phyloP scores from a whole-genome alignment of 176 grass and related monocot genomes.

The Pontederia crassipes region DNA sequence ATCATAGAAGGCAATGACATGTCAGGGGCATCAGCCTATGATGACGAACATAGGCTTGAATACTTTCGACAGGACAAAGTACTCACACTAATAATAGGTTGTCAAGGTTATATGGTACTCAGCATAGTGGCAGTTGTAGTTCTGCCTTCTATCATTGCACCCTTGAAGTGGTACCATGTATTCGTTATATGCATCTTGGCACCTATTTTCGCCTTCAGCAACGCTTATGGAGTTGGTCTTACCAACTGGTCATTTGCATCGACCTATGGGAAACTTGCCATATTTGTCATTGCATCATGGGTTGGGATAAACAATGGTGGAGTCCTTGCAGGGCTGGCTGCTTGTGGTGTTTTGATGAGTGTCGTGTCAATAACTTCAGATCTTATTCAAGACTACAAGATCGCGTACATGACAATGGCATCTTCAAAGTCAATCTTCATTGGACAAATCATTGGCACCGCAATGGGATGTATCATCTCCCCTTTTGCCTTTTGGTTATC shows the following conservation, averaged over 20 bases:
- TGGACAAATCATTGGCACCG: slow-evolving; percentile 56
- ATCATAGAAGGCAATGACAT: too few species aligned
- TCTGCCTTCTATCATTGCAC: background rate
- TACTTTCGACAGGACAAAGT: slow-evolving; percentile 63
- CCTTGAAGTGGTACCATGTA: slow-evolving; percentile 57
- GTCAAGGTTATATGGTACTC: slow-evolving; percentile 27
- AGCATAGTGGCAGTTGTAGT: background rate
- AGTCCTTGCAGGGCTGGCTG: slow-evolving; percentile 51
- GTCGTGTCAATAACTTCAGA: slow-evolving; percentile 62
- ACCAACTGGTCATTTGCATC: too few species aligned
- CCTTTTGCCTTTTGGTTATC: slow-evolving; percentile 52
- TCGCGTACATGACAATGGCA: slow-evolving; percentile 62
- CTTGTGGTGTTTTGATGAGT: slow-evolving; percentile 52
- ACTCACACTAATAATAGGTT: slow-evolving; percentile 35
- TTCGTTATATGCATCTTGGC: slow-evolving; percentile 44
- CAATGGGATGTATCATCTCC: slow-evolving; percentile 47
- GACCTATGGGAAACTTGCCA: slow-evolving; percentile 59
- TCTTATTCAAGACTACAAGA: slow-evolving; percentile 75
- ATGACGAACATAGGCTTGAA: slow-evolving; percentile 41
- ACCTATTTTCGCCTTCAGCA: slow-evolving; percentile 68
- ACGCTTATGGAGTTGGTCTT: slow-evolving; percentile 65
- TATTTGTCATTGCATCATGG: slow-evolving; percentile 60
- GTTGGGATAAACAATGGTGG: slow-evolving; percentile 33
- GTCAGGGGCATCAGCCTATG: slow-evolving; percentile 16
- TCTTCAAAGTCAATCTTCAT: slow-evolving; percentile 54